phyloP scores from a whole-genome alignment of 2,329 filamentous ascomycete species.

The Lasiodiplodia hormozganensis region DNA sequence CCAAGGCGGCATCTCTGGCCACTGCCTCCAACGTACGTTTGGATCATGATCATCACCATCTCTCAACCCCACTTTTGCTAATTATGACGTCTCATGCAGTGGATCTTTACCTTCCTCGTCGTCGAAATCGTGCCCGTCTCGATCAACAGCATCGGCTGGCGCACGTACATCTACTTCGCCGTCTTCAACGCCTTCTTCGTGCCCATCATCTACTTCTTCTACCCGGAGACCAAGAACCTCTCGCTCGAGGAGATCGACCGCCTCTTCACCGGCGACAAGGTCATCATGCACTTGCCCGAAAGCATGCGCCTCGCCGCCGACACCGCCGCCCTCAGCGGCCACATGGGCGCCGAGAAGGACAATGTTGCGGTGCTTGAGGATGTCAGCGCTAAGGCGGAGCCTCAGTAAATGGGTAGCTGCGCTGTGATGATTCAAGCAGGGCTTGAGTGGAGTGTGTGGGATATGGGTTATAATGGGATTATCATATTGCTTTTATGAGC shows the following conservation, averaged over 20 bases:
- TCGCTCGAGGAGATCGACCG: conserved; percentile 61
- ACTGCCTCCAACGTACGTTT: conserved; percentile 44
- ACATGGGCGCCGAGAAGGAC: conserved; percentile 1
- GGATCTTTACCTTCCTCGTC: conserved; percentile 41
- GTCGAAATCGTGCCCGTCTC: conserved; percentile 51
- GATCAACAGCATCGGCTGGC: conserved; percentile 43
- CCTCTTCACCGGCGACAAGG: conserved; percentile 50
- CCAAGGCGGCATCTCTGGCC: conserved; percentile 45
- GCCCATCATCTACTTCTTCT: conserved; percentile 55
- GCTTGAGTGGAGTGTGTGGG: too few species aligned
- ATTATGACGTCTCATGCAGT: conserved; percentile 33
- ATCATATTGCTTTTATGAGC: too few species aligned
- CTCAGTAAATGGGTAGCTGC: background rate
- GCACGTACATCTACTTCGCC: conserved; percentile 33
- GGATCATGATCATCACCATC: conserved; percentile 37
- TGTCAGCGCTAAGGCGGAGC: background rate
- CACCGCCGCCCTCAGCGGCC: background rate
- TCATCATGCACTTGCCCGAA: conserved; percentile 30
- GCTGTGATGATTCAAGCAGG: background rate
- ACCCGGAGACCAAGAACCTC: conserved; percentile 61
- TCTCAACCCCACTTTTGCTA: conserved; percentile 36
- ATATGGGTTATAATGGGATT: background rate
- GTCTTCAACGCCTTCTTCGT: conserved; percentile 43
- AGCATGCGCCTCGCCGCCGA: conserved; percentile 31
- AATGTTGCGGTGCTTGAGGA: conserved; percentile 8